Evolutionary conservation across 441 rosid species (phyloP).

Genomic region (Gossypium aridum): DNA sequence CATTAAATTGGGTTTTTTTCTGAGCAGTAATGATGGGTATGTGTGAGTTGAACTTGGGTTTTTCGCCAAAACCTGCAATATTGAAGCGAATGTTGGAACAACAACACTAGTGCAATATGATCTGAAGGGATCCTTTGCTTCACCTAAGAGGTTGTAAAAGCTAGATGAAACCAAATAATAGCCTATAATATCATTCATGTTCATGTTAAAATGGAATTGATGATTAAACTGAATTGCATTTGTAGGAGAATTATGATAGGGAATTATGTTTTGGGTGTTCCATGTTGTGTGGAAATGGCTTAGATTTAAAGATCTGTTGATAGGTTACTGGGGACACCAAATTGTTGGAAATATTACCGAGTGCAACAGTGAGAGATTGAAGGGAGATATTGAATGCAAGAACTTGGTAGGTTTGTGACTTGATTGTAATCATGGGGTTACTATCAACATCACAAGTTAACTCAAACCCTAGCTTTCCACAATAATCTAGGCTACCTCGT

Average conservation of each 20-base stretch:
- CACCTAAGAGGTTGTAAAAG: not conserved
- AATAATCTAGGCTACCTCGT: not conserved
- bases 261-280: not conserved
- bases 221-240: not conserved
- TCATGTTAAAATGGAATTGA: not conserved
- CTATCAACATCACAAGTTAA: not conserved
- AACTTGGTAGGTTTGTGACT: not conserved
- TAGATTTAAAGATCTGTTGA: not conserved
- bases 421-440: not conserved
- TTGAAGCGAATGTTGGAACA: slow-evolving; percentile 9
- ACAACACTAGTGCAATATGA: slow-evolving; percentile 12
- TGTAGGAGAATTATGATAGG: not conserved
- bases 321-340: not conserved
- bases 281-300: not conserved
- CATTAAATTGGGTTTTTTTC: too few relatives aligned
- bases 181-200: not conserved
- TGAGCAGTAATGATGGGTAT: too few relatives aligned
- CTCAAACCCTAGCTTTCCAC: not conserved
- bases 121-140: not conserved
- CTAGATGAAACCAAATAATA: not conserved
- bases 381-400: not conserved
- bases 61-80: not conserved
- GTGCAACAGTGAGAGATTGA: not conserved
- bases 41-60: fast-evolving
- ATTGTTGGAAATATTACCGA: not conserved